A percentile compares a stretch with the other conserved stretches of the same genome.
These are phyloP conservation scores for Lathyrus oleraceus DNA, from an alignment of 306 rosid species.

Conservation along the genomic window DNA sequence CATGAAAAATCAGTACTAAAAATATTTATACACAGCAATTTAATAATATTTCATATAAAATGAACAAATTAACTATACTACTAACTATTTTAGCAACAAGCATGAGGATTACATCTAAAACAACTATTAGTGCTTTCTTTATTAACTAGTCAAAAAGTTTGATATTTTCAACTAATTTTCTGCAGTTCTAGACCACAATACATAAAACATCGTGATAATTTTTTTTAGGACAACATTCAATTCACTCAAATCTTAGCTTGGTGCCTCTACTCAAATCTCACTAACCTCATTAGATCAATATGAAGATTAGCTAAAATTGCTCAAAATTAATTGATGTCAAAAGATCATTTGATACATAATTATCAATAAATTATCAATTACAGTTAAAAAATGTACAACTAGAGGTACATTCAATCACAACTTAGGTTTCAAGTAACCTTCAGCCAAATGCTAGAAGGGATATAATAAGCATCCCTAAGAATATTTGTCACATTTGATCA, in stretches of 20 bases:
- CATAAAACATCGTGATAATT: not conserved
- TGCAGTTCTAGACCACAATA: not conserved
- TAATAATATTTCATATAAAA: too few relatives aligned
- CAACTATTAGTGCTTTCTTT: too few relatives aligned
- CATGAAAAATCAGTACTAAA: too few relatives aligned
- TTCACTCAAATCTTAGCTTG: not conserved
- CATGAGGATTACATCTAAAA: too few relatives aligned
- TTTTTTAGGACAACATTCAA: not conserved
- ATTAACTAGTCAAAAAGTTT: not conserved
- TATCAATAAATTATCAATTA: constrained; percentile 31
- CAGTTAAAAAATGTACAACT: constrained; percentile 43
- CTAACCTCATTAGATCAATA: not conserved
- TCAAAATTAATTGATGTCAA: constrained; percentile 25
- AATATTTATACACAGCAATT: too few relatives aligned
- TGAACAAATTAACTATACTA: too few relatives aligned
- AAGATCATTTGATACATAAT: constrained; percentile 23
- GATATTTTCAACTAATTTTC: not conserved
- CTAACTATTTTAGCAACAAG: too few relatives aligned
- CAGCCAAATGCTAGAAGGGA: constrained; percentile 34
- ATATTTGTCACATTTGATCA: constrained; percentile 40
- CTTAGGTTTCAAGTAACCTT: constrained; percentile 33
- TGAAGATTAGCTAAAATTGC: constrained; percentile 1
- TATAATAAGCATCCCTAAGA: constrained; percentile 33
- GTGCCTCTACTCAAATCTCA: too few relatives aligned
- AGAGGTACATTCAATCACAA: constrained; percentile 35